A percentile compares a stretch with the other conserved stretches of the same genome.
Evolutionary conservation across 306 rosid species (phyloP).

Genomic region (Senna siamea): DNA sequence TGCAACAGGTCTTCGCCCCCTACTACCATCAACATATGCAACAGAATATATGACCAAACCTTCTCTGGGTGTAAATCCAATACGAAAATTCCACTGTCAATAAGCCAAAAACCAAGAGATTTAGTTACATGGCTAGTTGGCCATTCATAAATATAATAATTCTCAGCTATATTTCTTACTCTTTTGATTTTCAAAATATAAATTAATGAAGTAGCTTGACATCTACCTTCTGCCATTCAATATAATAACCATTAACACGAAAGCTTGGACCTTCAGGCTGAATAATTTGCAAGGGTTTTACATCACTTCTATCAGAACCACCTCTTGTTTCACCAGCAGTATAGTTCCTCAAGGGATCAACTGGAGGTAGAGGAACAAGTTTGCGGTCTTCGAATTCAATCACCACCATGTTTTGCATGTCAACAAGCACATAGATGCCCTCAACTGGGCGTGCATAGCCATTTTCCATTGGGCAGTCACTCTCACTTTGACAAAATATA

Average conservation of each 20-base stretch:
- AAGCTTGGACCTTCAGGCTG: slow-evolving; percentile 95
- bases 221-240: slow-evolving; percentile 88
- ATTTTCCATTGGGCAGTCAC: slow-evolving; percentile 89
- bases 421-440: slow-evolving; percentile 76
- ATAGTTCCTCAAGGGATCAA: slow-evolving; percentile 84
- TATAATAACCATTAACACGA: slow-evolving; percentile 69
- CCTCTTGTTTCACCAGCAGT: slow-evolving; percentile 87
- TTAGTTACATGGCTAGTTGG: slow-evolving; percentile 17
- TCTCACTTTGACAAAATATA: slow-evolving; percentile 81
- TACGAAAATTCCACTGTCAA: slow-evolving; percentile 80
- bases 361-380: slow-evolving; percentile 83
- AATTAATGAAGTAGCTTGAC: slow-evolving; percentile 1
- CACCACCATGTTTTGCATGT: slow-evolving; percentile 86
- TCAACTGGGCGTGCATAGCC: slow-evolving; percentile 93
- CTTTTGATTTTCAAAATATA: background rate
- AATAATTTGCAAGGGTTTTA: slow-evolving; percentile 70
- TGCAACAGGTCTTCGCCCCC: slow-evolving; percentile 86
- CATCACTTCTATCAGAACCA: slow-evolving; percentile 84
- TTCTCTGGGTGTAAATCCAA: slow-evolving; percentile 86
- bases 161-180: background rate
- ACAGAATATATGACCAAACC: slow-evolving; percentile 81
- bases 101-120: slow-evolving; percentile 25
- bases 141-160: slow-evolving; percentile 3
- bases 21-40: slow-evolving; percentile 81
- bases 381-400: slow-evolving; percentile 82